These are phyloP conservation scores for Nicotiana undulata DNA, from an alignment of 257 asterid genomes.

Conservation along the genomic window DNA sequence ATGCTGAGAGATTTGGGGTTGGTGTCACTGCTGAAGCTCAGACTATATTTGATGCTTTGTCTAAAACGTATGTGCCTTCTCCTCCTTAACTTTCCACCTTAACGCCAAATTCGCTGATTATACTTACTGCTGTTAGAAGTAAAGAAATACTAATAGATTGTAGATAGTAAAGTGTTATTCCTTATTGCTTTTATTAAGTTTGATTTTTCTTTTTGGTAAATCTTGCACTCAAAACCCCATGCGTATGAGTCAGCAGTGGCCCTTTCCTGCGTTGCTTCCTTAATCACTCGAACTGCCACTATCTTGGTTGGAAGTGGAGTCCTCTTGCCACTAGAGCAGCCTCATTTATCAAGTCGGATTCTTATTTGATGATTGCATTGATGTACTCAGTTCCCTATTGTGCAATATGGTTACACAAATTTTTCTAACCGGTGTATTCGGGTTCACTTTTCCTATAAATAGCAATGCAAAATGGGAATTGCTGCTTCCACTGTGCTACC, in stretches of 20 bases:
- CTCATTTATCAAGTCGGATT: neutral
- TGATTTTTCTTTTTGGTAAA: neutral
- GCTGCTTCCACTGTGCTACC: neutral
- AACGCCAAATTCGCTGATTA: neutral
- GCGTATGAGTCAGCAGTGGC: neutral
- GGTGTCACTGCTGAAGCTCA: constrained; percentile 96
- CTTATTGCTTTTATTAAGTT: neutral
- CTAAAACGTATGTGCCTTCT: constrained; percentile 71
- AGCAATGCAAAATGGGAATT: no score
- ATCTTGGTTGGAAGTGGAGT: neutral
- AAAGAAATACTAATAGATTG: neutral
- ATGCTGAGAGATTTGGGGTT: constrained; percentile 90
- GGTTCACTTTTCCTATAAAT: no score
- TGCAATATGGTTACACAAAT: neutral
- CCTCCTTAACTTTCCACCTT: neutral
- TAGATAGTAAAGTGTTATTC: neutral
- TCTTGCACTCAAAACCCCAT: neutral
- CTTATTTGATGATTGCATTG: neutral
- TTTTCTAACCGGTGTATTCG: neutral
- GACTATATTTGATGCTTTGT: constrained; percentile 76
- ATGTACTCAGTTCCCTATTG: neutral
- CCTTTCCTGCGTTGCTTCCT: neutral
- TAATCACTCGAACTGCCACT: neutral
- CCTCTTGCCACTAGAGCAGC: neutral
- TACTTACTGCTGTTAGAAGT: neutral